phyloP scores from a whole-genome alignment of 2,329 filamentous ascomycete genomes.

The Chaetomium sp. region DNA sequence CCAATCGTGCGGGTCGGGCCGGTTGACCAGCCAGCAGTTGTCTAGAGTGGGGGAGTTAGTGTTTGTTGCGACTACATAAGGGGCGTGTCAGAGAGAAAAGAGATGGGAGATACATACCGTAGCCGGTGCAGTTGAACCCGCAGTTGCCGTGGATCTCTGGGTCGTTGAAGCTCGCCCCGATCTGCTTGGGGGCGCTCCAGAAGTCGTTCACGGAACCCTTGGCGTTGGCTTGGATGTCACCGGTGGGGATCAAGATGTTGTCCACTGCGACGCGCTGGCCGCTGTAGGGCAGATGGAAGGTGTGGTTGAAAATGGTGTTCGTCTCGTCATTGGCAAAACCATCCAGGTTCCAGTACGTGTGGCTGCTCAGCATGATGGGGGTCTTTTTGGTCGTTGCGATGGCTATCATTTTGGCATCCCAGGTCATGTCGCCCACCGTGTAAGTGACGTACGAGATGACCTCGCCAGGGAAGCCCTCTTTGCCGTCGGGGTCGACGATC shows the following conservation, averaged over 20 bases:
- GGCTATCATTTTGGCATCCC: constrained; percentile 74
- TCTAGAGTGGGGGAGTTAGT: constrained; percentile 44
- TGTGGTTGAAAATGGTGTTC: constrained; percentile 67
- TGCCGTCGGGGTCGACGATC: constrained; percentile 70
- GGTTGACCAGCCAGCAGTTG: constrained; percentile 70
- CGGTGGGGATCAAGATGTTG: constrained; percentile 73
- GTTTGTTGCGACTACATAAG: not conserved
- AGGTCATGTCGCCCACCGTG: constrained; percentile 64
- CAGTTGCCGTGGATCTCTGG: constrained; percentile 71
- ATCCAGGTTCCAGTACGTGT: constrained; percentile 83
- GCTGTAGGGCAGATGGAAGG: constrained; percentile 71
- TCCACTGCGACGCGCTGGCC: constrained; percentile 70
- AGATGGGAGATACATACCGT: constrained; percentile 59
- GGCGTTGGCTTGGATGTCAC: constrained; percentile 70
- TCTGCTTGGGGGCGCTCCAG: constrained; percentile 78
- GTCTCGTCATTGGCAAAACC: constrained; percentile 75
- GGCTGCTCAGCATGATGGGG: constrained; percentile 76
- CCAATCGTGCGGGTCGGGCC: constrained; percentile 65
- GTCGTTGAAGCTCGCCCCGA: constrained; percentile 69
- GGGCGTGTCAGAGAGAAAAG: not conserved
- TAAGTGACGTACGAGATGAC: constrained; percentile 76
- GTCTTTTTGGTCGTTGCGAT: constrained; percentile 72
- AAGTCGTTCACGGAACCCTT: constrained; percentile 74
- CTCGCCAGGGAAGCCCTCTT: constrained; percentile 77
- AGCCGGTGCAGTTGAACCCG: constrained; percentile 79